Percentiles rank a stretch among this genome's conserved stretches.
Evolutionary conservation across 2,329 filamentous ascomycete species (phyloP).

Genomic region (Fusarium floridanum): DNA sequence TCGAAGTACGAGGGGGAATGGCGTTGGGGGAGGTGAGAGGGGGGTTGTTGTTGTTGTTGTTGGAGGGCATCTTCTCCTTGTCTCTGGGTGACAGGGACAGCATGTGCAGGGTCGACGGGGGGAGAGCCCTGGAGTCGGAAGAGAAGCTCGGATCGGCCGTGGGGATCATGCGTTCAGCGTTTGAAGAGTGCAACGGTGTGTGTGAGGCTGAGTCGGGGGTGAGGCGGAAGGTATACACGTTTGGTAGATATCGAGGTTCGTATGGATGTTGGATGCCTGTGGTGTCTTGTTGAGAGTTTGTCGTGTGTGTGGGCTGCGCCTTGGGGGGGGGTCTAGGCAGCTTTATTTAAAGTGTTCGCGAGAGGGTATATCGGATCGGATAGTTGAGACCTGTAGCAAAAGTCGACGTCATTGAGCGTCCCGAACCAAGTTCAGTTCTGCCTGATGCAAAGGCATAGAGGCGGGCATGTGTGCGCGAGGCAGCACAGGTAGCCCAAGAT

Average conservation of each 20-base stretch:
- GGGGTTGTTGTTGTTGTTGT: neutral
- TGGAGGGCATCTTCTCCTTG: conserved; percentile 42
- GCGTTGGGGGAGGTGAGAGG: conserved; percentile 65
- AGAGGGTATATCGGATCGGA: conserved; percentile 14
- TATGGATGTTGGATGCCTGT: conserved; percentile 5
- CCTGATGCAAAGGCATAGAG: conserved; percentile 34
- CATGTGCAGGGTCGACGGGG: conserved; percentile 39
- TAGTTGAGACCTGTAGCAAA: conserved; percentile 9
- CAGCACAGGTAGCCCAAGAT: conserved; percentile 13
- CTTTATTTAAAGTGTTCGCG: conserved; percentile 4
- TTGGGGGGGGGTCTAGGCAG: neutral
- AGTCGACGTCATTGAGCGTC: conserved; percentile 41
- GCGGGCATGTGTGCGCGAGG: conserved; percentile 16
- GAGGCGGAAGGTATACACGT: conserved; percentile 1
- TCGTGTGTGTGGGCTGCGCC: neutral
- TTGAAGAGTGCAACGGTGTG: conserved; percentile 24
- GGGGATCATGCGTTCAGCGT: conserved; percentile 40
- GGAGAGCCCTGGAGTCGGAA: conserved; percentile 31
- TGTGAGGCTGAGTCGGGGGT: conserved; percentile 7
- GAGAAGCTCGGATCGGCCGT: conserved; percentile 36
- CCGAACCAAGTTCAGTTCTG: conserved; percentile 29
- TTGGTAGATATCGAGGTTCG: neutral
- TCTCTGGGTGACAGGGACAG: conserved; percentile 41
- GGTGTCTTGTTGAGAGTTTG: neutral
- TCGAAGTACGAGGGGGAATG: conserved; percentile 81